Percentiles rank a stretch among this genome's conserved stretches.
phyloP scores from a whole-genome alignment of 2,329 filamentous ascomycete genomes.

The Cladophialophora chaetospira region DNA sequence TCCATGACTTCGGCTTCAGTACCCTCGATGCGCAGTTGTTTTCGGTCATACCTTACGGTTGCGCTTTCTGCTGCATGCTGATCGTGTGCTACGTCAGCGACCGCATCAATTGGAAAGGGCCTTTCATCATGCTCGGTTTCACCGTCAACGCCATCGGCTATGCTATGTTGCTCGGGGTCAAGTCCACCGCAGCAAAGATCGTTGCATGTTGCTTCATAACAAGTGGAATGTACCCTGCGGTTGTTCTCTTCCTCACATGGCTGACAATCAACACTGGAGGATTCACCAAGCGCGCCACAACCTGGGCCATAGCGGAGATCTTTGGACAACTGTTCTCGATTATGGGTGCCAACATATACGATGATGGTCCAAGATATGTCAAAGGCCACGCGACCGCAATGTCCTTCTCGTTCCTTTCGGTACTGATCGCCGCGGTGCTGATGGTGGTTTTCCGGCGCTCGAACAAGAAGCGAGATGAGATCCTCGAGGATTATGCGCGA shows the following conservation, averaged over 20 bases:
- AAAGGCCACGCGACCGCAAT: conserved; percentile 13
- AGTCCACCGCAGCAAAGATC: conserved; percentile 1
- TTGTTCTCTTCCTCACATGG: conserved; percentile 12
- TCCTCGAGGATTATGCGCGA: background rate
- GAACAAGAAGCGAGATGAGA: background rate
- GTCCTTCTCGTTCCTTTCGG: conserved; percentile 1
- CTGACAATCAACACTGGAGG: conserved; percentile 10
- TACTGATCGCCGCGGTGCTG: background rate
- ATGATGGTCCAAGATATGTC: conserved; percentile 14
- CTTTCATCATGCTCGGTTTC: conserved; percentile 9
- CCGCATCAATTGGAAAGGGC: conserved; percentile 7
- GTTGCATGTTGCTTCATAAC: conserved; percentile 17
- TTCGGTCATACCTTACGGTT: conserved; percentile 18
- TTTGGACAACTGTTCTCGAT: conserved; percentile 15
- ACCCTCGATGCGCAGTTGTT: conserved; percentile 19
- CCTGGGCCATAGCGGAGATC: conserved; percentile 16
- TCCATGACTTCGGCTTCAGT: conserved; percentile 18
- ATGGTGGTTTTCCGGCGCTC: background rate
- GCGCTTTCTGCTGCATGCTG: conserved; percentile 10
- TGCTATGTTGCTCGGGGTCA: conserved; percentile 1
- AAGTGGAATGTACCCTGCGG: conserved; percentile 6
- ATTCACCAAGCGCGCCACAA: conserved; percentile 20
- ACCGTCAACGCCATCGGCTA: background rate
- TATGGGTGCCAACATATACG: conserved; percentile 16
- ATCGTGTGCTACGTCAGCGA: conserved; percentile 9